Evolutionary conservation across 495 filamentous ascomycete species (phyloP), one percentile per base, ranked within the genome.

Genomic region (Trichoderma virens): DNA sequence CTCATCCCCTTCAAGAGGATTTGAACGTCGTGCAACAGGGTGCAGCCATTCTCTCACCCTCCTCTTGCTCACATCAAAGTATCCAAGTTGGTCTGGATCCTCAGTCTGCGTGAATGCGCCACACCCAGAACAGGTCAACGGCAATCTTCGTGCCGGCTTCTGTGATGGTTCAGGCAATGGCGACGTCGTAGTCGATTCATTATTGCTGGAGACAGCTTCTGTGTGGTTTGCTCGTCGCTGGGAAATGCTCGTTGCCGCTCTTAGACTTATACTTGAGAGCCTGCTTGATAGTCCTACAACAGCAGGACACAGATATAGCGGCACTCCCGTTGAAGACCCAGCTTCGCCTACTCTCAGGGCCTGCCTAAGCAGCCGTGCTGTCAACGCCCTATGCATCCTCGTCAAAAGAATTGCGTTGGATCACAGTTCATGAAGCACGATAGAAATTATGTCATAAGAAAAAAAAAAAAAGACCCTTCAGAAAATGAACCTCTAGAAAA

Each of bases 91-190:
- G 38, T 84, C 72, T n/a, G 87, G 80, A 27, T 86, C 80, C 2
- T 85, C 67, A 0, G 82, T 88, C 70, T 98, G 94, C 60, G 88
- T 83, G 64, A 88, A 83, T 34, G 93, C 95, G 59, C 94, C 94
- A 72, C 94, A 99, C 62, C 94, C 94, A 25, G 89, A 85, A 71
- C 94, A 99, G 68, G 82, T 80, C 4, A 71, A 65, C 1, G 90
- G 89, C 3, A 91, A 70, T 62, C 43, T 68, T 71, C 32, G 62
- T 9, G n/a, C 25, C 38, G 62, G 30, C 25, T n/a, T 54, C 20
- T 28, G 43, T n/a, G 60, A 45, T 18, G 27, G n/a, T 25, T 62
- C 67, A 14, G 7, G 27, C 16, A 8, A 25, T 13, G 25, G 2
- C 25, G 35, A 23, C 18, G 7, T 16, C 30, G 5, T 25, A 11